Percentiles rank a stretch among this genome's conserved stretches.
These are phyloP conservation scores for Rhizophora mangle DNA, from an alignment of 345 rosid species.

Conservation along the genomic window DNA sequence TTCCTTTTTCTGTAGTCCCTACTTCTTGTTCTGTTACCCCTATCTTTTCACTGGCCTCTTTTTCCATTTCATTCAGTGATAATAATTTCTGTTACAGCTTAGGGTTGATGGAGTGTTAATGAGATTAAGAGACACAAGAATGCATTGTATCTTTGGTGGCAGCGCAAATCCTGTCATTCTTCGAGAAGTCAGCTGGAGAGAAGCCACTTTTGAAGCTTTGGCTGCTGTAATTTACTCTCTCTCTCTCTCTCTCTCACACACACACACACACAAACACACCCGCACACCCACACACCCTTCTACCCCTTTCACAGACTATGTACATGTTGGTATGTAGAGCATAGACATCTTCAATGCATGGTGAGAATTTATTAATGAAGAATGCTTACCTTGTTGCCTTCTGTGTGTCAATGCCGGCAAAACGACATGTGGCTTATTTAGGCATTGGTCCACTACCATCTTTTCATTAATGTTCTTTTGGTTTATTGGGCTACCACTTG, in stretches of 20 bases:
- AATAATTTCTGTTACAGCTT: slow-evolving; percentile 43
- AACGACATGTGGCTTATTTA: too few relatives aligned
- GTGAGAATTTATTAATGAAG: too few relatives aligned
- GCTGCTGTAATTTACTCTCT: slow-evolving; percentile 51
- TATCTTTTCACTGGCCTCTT: not conserved
- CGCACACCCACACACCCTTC: not conserved
- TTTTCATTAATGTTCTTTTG: too few relatives aligned
- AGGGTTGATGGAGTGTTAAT: slow-evolving; percentile 96
- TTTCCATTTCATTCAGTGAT: not conserved
- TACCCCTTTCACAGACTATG: not conserved
- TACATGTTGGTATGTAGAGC: too few relatives aligned
- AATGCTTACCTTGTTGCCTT: too few relatives aligned
- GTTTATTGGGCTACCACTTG: too few relatives aligned
- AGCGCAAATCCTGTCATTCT: slow-evolving; percentile 51
- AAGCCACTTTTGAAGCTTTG: slow-evolving; percentile 67
- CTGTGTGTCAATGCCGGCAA: too few relatives aligned
- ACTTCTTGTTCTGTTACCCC: not conserved
- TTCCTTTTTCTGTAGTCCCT: not conserved
- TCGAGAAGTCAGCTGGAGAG: slow-evolving; percentile 92
- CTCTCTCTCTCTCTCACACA: slow-evolving; percentile 13
- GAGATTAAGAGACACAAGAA: slow-evolving; percentile 92
- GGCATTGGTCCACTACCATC: too few relatives aligned
- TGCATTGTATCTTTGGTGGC: slow-evolving; percentile 66
- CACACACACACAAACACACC: not conserved
- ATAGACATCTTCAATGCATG: too few relatives aligned